A percentile compares a stretch with the other conserved stretches of the same genome.
Evolutionary conservation across 345 rosid species (phyloP).

Genomic region (Kandelia obovata): DNA sequence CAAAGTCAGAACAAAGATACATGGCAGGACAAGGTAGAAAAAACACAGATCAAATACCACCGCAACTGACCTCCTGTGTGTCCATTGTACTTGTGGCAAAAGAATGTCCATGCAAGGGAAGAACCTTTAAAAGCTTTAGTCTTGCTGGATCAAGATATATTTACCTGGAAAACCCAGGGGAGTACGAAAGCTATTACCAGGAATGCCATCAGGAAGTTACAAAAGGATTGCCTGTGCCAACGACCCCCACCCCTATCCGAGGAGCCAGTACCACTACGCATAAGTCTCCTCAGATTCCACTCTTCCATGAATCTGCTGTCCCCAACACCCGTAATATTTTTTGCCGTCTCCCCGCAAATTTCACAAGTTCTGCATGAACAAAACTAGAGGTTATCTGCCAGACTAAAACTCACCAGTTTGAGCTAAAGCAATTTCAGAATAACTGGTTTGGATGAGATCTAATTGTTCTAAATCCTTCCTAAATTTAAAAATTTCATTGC

Average conservation of each 20-base stretch:
- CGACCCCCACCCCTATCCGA: conserved; percentile 36
- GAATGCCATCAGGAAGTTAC: conserved; percentile 72
- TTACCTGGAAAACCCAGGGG: conserved; percentile 69
- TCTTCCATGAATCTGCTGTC: conserved; percentile 47
- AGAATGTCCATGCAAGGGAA: not conserved
- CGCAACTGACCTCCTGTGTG: not conserved
- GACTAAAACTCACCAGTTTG: no score
- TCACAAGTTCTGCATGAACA: conserved; percentile 51
- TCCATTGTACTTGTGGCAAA: not conserved
- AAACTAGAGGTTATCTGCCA: not conserved
- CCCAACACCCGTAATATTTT: conserved; percentile 45
- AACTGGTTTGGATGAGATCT: not conserved
- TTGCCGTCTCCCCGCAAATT: conserved; percentile 61
- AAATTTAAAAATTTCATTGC: no score
- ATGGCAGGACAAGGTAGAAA: not conserved
- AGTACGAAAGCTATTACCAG: conserved; percentile 66
- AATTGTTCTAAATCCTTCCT: no score
- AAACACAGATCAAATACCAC: no score
- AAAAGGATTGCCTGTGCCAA: conserved; percentile 64
- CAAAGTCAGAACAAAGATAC: no score
- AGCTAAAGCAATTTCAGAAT: not conserved
- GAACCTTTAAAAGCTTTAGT: conserved; percentile 4
- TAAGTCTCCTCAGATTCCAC: conserved; percentile 41
- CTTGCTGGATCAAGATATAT: conserved; percentile 36
- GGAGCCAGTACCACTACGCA: conserved; percentile 6